Conservation (phyloP, 2,329 filamentous ascomycete genomes). For the Cercospora canescens region DNA sequence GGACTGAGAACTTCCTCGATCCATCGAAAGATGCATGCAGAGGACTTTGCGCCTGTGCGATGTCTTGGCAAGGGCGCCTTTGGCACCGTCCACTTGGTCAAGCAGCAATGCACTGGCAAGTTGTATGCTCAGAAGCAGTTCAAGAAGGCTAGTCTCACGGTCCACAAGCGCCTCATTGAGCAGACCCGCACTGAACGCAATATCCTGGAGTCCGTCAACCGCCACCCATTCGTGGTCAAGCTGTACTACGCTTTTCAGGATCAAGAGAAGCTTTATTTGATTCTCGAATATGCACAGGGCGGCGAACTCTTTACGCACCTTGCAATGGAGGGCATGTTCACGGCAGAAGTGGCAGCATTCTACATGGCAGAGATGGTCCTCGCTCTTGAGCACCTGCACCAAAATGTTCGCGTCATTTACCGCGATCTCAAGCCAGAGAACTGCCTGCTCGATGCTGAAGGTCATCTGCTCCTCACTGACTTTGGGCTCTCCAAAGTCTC, state of each 20-base stretch:
- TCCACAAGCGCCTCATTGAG: constrained; percentile 93
- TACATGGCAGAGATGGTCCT: constrained; percentile 99
- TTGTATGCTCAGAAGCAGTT: constrained; percentile 98
- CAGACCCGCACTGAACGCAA: constrained; percentile 96
- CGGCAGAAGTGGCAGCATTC: constrained; percentile 84
- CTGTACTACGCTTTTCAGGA: constrained; percentile 98
- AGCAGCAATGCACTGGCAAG: constrained; percentile 81
- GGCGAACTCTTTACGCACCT: constrained; percentile 97
- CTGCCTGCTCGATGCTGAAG: constrained; percentile 86
- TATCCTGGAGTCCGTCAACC: constrained; percentile 92
- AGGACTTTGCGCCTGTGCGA: constrained; percentile 85
- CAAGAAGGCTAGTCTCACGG: constrained; percentile 91
- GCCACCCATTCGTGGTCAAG: constrained; percentile 97
- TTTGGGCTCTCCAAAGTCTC: constrained; percentile 97
- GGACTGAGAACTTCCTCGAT: constrained; percentile 55
- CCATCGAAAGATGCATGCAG: constrained; percentile 80
- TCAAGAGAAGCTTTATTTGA: constrained; percentile 94
- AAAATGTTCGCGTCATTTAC: constrained; percentile 90
- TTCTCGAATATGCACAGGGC: constrained; percentile 95
- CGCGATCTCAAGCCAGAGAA: constrained; percentile 98
- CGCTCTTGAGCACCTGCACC: constrained; percentile 89
- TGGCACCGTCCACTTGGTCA: constrained; percentile 90
- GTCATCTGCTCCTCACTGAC: constrained; percentile 91
- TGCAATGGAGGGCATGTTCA: constrained; percentile 91
- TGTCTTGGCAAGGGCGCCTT: constrained; percentile 97